phyloP scores from a whole-genome alignment of 1,284 basidiomycete species.

The Heterobasidion occidentale region DNA sequence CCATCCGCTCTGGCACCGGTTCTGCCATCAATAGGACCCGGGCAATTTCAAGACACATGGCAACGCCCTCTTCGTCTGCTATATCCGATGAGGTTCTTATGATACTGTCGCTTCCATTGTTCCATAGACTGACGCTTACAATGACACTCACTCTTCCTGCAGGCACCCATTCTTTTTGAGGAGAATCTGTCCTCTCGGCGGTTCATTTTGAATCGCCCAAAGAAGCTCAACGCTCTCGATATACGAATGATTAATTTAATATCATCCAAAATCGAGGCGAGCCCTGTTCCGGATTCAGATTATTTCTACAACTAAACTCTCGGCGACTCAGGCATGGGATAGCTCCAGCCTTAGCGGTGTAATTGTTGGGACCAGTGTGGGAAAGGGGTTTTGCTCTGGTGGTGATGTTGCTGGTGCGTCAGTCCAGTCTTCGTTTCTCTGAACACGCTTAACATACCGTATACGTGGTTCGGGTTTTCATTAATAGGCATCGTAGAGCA shows the following conservation, averaged over 20 bases:
- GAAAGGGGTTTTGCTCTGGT: constrained; percentile 88
- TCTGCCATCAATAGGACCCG: constrained; percentile 38
- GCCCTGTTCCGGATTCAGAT: constrained; percentile 8
- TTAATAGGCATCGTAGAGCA: constrained; percentile 47
- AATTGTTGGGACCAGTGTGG: constrained; percentile 73
- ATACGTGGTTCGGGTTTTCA: neutral
- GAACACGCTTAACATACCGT: neutral
- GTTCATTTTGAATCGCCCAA: constrained; percentile 77
- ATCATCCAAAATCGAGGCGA: constrained; percentile 66
- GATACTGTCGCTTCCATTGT: neutral
- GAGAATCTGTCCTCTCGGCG: constrained; percentile 56
- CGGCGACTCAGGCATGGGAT: constrained; percentile 40
- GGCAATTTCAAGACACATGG: constrained; percentile 56
- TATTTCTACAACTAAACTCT: too few relatives aligned
- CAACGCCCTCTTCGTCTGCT: constrained; percentile 25
- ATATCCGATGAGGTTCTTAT: neutral
- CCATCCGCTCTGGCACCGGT: constrained; percentile 23
- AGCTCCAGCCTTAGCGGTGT: constrained; percentile 66
- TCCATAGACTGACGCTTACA: constrained; percentile 1
- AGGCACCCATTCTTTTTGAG: constrained; percentile 65
- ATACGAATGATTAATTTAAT: constrained; percentile 76
- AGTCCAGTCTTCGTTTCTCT: constrained; percentile 5
- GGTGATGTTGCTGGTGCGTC: constrained; percentile 84
- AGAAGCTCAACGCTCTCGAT: constrained; percentile 85
- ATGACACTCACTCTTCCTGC: constrained; percentile 1